Conservation (phyloP, 805 yeast species). For the Wickerhamiella cacticola region DNA sequence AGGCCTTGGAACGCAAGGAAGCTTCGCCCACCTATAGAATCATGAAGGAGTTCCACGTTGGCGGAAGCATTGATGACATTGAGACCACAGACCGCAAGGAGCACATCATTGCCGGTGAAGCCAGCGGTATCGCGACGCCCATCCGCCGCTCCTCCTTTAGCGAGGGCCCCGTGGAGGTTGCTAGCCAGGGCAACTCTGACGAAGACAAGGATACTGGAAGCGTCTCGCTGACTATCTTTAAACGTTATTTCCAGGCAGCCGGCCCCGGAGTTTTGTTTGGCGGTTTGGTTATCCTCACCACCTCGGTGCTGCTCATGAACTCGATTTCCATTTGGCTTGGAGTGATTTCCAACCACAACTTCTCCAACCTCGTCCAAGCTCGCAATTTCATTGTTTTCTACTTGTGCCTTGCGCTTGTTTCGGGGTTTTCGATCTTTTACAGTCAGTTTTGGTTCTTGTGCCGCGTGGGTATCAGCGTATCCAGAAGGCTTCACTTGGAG, state of each 20-base stretch:
- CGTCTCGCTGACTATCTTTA: conserved; percentile 19
- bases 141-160: conserved; percentile 12
- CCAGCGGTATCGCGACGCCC: conserved; percentile 24
- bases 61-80: conserved; percentile 72
- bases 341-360: conserved; percentile 19
- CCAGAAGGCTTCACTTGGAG: conserved; percentile 36
- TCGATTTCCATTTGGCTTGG: conserved; percentile 20
- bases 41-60: conserved; percentile 42
- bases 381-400: conserved; percentile 58
- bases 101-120: conserved; percentile 35
- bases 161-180: conserved; percentile 8
- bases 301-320: conserved; percentile 23
- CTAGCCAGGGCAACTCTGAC: conserved; percentile 24
- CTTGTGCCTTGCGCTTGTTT: conserved; percentile 52
- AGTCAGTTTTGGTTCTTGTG: conserved; percentile 46
- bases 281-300: conserved; percentile 30
- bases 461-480: conserved; percentile 25
- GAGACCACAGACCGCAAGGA: conserved; percentile 62
- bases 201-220: conserved; percentile 22
- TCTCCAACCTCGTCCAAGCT: conserved; percentile 18
- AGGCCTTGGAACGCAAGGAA: conserved; percentile 32
- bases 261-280: conserved; percentile 30
- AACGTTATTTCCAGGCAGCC: conserved; percentile 22
- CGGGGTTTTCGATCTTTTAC: conserved; percentile 23
- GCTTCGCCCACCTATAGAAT: conserved; percentile 18